Base-by-base conservation (phyloP, 192 early-diverging fungal genomes). In the Backusella sp. region DNA sequence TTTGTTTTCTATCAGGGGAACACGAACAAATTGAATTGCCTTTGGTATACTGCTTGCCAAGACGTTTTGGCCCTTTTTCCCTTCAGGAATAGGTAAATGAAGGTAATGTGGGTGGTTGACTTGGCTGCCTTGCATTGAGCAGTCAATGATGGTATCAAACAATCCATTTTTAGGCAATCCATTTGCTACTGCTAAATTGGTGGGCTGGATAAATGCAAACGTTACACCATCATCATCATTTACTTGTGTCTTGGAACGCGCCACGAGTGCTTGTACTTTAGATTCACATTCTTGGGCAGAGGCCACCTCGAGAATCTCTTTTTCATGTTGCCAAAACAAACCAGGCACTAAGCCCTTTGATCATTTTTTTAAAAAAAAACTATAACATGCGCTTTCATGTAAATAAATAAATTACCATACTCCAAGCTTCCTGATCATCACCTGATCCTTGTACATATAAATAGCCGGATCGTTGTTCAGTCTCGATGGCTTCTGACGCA, bases 351-450 rank as follows among this genome's bases (percentile, higher is more conserved):
- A 76, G 0, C 90, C 91, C 84, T 32, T 32, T 88, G 75, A 35
- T 62, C 65, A 17, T 52, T 12, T 35, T 32, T 32, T n/a, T n/a
- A n/a, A n/a, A n/a, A 32, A 32, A 32, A 69, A 53, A 30, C 44
- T 42, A 70, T 46, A 53, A 67, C 34, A 15, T 19, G 15, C 34
- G 26, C 34, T 5, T 32, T 19, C 0, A 68, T 35, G n/a, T 49
- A 49, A 19, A 49, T 49, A 49, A 49, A 49, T 49, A 49, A 41
- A 19, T 70, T 77, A 79, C 90, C 76, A 81, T 52, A 28, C 89
- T 88, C 96, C 96, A 97, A 76, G 89, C 80, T 73, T 97, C 96
- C 42, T 95, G 90, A 78, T 97, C 96, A 81, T 97, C 96, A 0
- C 89, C 96, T 1, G 94, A 90, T 9, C 96, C 96, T 84, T 97